These are phyloP conservation scores for Rhipidocladum racemiflorum DNA, from an alignment of 176 grass and related monocot genomes.

Conservation along the genomic window DNA sequence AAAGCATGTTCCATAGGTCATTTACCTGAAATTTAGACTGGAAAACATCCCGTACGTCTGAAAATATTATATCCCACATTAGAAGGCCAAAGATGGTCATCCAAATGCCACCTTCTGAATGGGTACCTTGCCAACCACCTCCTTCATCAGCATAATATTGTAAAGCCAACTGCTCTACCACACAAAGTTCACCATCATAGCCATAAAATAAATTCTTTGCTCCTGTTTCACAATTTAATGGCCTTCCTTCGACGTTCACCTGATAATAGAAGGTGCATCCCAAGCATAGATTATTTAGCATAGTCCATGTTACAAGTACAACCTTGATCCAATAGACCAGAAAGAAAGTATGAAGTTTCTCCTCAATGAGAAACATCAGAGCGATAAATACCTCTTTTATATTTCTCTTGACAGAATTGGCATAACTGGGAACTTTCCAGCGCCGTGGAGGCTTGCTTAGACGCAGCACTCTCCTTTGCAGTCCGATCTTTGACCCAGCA, in stretches of 20 bases:
- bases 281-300: constrained; percentile 7
- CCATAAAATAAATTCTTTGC: constrained; percentile 89
- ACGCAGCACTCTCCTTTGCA: constrained; percentile 73
- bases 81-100: constrained; percentile 92
- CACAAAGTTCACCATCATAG: constrained; percentile 72
- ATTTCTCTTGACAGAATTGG: constrained; percentile 55
- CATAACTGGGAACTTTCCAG: constrained; percentile 88
- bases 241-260: constrained; percentile 73
- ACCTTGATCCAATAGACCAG: neutral
- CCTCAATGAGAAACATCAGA: neutral
- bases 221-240: constrained; percentile 64
- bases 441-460: constrained; percentile 84
- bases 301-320: neutral
- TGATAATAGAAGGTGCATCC: constrained; percentile 20
- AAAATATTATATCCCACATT: constrained; percentile 96
- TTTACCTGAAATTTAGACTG: constrained; percentile 92
- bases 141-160: constrained; percentile 86
- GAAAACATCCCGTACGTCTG: constrained; percentile 64
- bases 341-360: neutral
- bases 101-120: constrained; percentile 94
- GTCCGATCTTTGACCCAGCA: constrained; percentile 72
- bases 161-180: constrained; percentile 84
- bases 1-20: neutral
- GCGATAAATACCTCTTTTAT: constrained; percentile 63
- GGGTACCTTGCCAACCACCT: constrained; percentile 80